Evolutionary conservation across 2,329 filamentous ascomycete genomes (phyloP).

Genomic region (Nothophoma quercina): DNA sequence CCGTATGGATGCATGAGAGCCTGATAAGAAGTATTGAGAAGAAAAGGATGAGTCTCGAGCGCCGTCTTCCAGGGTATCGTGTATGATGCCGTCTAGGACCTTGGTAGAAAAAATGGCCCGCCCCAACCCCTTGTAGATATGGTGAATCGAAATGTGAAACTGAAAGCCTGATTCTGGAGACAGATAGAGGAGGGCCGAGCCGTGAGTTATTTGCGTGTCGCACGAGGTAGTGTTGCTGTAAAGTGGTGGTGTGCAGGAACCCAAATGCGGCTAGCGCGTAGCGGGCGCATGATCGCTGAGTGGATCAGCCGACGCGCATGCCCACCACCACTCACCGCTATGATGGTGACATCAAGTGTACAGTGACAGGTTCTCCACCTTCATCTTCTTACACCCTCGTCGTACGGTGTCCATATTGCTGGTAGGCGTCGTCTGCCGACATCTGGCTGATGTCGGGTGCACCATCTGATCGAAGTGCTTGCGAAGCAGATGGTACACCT

Average conservation of each 20-base stretch:
- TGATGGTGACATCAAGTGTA: constrained; percentile 25
- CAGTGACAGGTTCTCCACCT: constrained; percentile 10
- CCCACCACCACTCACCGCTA: constrained; percentile 29
- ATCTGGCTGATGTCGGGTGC: constrained; percentile 41
- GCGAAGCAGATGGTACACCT: constrained; percentile 36
- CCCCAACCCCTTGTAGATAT: constrained; percentile 25
- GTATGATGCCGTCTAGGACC: constrained; percentile 34
- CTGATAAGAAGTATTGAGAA: constrained; percentile 22
- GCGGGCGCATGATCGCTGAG: constrained; percentile 40
- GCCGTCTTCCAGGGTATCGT: constrained; percentile 47
- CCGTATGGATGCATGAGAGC: constrained; percentile 23
- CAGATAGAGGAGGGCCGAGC: constrained; percentile 9
- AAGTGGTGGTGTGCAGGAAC: constrained; percentile 39
- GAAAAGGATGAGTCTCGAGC: constrained; percentile 26
- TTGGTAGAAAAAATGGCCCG: constrained; percentile 15
- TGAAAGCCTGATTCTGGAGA: background rate
- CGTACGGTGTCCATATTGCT: constrained; percentile 48
- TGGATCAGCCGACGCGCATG: constrained; percentile 44
- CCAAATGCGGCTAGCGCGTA: constrained; percentile 32
- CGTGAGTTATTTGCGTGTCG: constrained; percentile 24
- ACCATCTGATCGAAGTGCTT: constrained; percentile 43
- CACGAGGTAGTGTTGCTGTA: constrained; percentile 33
- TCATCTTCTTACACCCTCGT: constrained; percentile 42
- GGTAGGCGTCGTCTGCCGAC: constrained; percentile 42
- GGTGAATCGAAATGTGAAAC: constrained; percentile 15